phyloP scores from a whole-genome alignment of 805 yeast genomes.

The Lipomyces orientalis region DNA sequence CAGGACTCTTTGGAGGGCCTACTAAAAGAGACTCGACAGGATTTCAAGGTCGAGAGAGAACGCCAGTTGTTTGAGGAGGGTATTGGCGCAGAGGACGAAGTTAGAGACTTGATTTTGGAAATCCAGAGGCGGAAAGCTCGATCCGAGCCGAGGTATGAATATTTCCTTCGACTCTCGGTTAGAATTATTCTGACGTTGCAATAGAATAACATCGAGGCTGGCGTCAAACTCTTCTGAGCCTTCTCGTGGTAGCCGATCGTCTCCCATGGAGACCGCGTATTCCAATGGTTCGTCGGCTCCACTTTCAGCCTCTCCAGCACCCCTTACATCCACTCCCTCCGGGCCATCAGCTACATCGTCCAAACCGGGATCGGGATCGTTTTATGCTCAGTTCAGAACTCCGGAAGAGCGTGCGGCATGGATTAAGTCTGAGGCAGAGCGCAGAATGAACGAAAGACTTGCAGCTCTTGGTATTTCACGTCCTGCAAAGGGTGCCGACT shows the following conservation, averaged over 20 bases:
- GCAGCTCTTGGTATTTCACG: constrained; percentile 74
- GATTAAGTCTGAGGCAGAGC: constrained; percentile 79
- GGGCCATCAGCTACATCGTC: constrained; percentile 38
- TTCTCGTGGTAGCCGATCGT: background rate
- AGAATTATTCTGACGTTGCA: background rate
- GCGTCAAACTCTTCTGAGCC: constrained; percentile 2
- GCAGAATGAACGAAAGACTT: constrained; percentile 82
- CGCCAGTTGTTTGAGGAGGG: constrained; percentile 82
- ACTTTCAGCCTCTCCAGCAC: constrained; percentile 13
- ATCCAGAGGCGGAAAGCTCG: constrained; percentile 45
- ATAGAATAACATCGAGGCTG: background rate
- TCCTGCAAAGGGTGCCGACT: constrained; percentile 15
- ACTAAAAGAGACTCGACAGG: constrained; percentile 48
- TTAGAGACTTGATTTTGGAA: constrained; percentile 63
- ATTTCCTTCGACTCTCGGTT: background rate
- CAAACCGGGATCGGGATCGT: constrained; percentile 21
- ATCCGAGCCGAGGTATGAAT: background rate
- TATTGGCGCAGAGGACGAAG: constrained; percentile 72
- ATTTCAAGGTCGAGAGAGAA: constrained; percentile 50
- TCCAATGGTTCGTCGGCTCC: background rate
- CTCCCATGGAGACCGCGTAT: background rate
- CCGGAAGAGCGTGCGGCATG: constrained; percentile 77
- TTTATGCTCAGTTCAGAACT: constrained; percentile 46
- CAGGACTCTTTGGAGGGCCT: constrained; percentile 55
- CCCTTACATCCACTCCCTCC: constrained; percentile 24